Evolutionary conservation across 2,329 filamentous ascomycete genomes (phyloP), one percentile per base, ranked within the genome.

Genomic region (Ophiosphaerella herpotricha): DNA sequence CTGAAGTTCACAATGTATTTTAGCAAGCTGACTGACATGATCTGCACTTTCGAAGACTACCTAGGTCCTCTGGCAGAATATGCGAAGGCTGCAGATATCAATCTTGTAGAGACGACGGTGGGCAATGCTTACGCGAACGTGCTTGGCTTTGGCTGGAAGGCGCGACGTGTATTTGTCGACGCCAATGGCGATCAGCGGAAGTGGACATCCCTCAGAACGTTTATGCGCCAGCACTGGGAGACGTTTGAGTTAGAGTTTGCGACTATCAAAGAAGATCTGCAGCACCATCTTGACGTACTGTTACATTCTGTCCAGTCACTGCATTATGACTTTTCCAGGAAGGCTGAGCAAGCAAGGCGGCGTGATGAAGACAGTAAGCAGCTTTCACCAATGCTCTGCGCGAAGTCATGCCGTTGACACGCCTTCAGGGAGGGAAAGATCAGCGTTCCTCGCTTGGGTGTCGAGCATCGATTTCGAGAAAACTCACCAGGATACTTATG

Each of bases 221-320:
- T 61, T 35, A 50, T 63, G 42, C 48, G 45, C 46, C 48, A 54
- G 21, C 60, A 63, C n/a, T 63, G 56, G 60, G 60, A 63, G 35
- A 52, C 59, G 14, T 61, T 64, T 43, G 60, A 63, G 46, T 21
- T 39, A 5, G 44, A 50, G 32, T 63, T 63, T 33, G 48, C 32
- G 7, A 16, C 36, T 18, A 60, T 64, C 33, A 43, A 57, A 41
- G 38, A 24, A 38, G 45, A 50, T 23, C 11, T 60, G 37, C 46
- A 57, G 32, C 58, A 57, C 34, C 52, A 63, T 39, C 45, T 57
- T 11, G n/a, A 62, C 23, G 43, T 62, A 16, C 21, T 65, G 9
- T 32, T 39, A 3, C 62, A 59, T 39, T 39, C 56, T 31, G 50
- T 55, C 9, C 53, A 53, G 13, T 45, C 60, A 29, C 12, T 51